These are phyloP conservation scores for Coemansia sp. DNA, from an alignment of 192 early-diverging fungal species.

Conservation along the genomic window DNA sequence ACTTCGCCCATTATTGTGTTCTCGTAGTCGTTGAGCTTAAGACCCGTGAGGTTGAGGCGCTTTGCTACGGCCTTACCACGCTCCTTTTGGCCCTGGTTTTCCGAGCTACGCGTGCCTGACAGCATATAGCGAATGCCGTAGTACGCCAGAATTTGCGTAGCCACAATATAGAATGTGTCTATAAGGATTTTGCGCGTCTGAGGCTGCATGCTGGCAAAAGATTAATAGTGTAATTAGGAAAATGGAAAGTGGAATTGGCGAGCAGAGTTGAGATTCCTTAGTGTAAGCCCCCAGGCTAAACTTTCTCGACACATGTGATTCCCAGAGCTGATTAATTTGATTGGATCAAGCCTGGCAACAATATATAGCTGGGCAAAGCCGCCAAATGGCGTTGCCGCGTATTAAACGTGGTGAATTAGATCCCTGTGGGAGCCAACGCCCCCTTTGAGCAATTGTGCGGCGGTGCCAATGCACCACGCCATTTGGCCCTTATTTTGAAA, in stretches of 20 bases:
- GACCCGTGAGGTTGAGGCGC: conserved; percentile 28
- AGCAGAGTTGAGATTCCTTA: too few species aligned
- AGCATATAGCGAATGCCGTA: conserved; percentile 84
- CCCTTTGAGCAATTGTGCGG: too few species aligned
- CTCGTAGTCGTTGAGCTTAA: conserved; percentile 91
- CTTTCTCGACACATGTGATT: not conserved
- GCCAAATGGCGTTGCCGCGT: too few species aligned
- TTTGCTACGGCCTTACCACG: conserved; percentile 50
- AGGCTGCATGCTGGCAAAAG: conserved; percentile 35
- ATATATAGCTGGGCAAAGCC: too few species aligned
- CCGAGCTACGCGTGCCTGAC: conserved; percentile 67
- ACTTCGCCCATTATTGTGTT: conserved; percentile 92
- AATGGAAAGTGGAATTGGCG: not conserved
- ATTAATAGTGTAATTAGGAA: not conserved
- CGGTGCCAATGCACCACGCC: too few species aligned
- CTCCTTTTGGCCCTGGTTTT: conserved; percentile 75
- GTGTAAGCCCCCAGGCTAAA: not conserved
- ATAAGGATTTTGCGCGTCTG: conserved; percentile 49
- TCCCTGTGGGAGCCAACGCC: too few species aligned
- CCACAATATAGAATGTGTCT: conserved; percentile 64
- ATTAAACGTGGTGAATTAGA: too few species aligned
- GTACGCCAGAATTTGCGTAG: conserved; percentile 86
- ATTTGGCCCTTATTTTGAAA: too few species aligned
- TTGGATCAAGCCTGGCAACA: not conserved
- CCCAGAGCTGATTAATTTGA: not conserved